These are phyloP conservation scores for Geosmithia flava DNA, from an alignment of 2,329 filamentous ascomycete genomes.

Conservation along the genomic window DNA sequence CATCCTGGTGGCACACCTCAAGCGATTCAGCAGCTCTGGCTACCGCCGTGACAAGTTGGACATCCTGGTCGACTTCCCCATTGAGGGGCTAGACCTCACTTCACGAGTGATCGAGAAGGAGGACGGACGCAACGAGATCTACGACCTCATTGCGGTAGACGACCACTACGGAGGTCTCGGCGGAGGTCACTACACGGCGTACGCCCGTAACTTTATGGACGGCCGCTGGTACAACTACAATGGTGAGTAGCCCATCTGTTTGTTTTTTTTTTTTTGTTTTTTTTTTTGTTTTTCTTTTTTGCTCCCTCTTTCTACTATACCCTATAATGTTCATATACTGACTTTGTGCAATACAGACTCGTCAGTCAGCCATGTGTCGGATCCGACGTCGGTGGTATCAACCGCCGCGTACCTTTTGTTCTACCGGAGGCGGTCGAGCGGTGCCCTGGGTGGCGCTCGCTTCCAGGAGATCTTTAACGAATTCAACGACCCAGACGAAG, in stretches of 20 bases:
- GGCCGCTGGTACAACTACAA: constrained; percentile 94
- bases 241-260: constrained; percentile 44
- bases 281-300: neutral
- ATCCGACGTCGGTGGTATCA: constrained; percentile 54
- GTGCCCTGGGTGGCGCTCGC: constrained; percentile 65
- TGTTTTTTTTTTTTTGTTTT: neutral
- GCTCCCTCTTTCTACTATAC: neutral
- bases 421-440: constrained; percentile 73
- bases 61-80: constrained; percentile 79
- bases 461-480: constrained; percentile 59
- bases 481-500: constrained; percentile 41
- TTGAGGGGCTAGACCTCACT: constrained; percentile 74
- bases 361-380: constrained; percentile 48
- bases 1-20: constrained; percentile 88
- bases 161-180: constrained; percentile 90
- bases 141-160: constrained; percentile 91
- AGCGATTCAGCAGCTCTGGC: constrained; percentile 81
- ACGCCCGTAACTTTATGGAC: constrained; percentile 84
- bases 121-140: constrained; percentile 69
- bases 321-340: neutral
- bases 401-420: constrained; percentile 84
- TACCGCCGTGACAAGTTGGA: constrained; percentile 85
- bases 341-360: constrained; percentile 45
- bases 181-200: constrained; percentile 93
- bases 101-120: constrained; percentile 69